Percentiles rank a stretch among this genome's conserved stretches.
Evolutionary conservation across 2,329 filamentous ascomycete genomes (phyloP).

Genomic region (Cercospora citrullina): DNA sequence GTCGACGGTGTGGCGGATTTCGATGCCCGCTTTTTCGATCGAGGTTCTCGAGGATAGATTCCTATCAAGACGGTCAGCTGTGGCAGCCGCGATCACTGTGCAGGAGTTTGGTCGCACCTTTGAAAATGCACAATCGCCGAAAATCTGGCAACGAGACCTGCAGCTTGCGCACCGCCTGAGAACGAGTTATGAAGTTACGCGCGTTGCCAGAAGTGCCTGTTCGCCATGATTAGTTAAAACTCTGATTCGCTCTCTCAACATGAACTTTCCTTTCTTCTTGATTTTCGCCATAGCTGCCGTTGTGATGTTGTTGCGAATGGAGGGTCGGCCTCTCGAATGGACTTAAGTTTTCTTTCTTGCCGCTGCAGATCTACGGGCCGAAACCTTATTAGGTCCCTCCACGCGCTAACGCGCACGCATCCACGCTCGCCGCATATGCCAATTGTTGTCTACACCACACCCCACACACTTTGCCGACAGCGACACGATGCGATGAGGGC

Average conservation of each 20-base stretch:
- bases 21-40: conserved; percentile 94
- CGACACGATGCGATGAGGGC: conserved; percentile 20
- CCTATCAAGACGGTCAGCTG: conserved; percentile 45
- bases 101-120: conserved; percentile 56
- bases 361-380: background rate
- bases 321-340: background rate
- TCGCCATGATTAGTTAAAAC: background rate
- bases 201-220: conserved; percentile 80
- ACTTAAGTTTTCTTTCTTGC: background rate
- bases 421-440: background rate
- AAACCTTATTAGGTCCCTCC: background rate
- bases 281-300: conserved; percentile 64
- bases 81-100: background rate
- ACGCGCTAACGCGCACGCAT: too few species aligned
- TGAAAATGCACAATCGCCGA: conserved; percentile 98
- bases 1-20: conserved; percentile 87
- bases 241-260: too few species aligned
- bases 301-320: conserved; percentile 1
- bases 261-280: conserved; percentile 78
- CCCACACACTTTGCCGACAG: background rate
- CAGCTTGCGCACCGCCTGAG: conserved; percentile 94
- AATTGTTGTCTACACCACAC: background rate
- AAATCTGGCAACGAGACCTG: conserved; percentile 97
- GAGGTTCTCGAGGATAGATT: conserved; percentile 95
- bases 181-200: conserved; percentile 98